These are phyloP conservation scores for Calonectria hongkongensis DNA, from an alignment of 2,329 filamentous ascomycete species.

Conservation along the genomic window DNA sequence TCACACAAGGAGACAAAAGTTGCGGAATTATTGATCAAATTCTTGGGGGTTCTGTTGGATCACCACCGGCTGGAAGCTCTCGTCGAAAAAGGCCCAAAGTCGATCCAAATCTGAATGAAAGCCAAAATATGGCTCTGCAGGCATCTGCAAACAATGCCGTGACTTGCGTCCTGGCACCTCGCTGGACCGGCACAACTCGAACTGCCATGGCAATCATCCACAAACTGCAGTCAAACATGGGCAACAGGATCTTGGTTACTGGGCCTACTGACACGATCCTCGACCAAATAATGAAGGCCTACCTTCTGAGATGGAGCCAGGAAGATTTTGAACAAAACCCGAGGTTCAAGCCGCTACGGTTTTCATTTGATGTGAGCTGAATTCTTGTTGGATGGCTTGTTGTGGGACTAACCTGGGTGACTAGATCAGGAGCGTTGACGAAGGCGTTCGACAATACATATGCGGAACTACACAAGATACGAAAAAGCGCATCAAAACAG, in stretches of 20 bases:
- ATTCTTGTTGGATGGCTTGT: neutral
- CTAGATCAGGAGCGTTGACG: slow-evolving; percentile 59
- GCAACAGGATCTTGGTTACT: slow-evolving; percentile 59
- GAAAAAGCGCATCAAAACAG: slow-evolving; percentile 59
- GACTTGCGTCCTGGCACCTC: slow-evolving; percentile 66
- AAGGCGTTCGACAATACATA: slow-evolving; percentile 59
- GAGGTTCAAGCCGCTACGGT: slow-evolving; percentile 23
- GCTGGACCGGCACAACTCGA: slow-evolving; percentile 66
- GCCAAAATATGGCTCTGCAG: slow-evolving; percentile 44
- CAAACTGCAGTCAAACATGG: slow-evolving; percentile 51
- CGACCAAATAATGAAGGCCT: slow-evolving; percentile 64
- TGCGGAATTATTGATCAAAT: slow-evolving; percentile 57
- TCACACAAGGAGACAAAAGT: slow-evolving; percentile 53
- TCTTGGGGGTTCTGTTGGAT: neutral
- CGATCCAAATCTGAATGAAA: slow-evolving; percentile 37
- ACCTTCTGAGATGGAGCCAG: slow-evolving; percentile 43
- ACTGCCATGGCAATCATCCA: slow-evolving; percentile 63
- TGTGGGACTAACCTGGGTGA: neutral
- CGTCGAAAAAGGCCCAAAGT: neutral
- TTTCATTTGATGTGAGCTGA: slow-evolving; percentile 44
- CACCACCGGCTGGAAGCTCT: neutral
- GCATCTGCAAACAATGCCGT: slow-evolving; percentile 56
- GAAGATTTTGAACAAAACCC: neutral
- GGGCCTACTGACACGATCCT: slow-evolving; percentile 68
- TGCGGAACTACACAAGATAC: slow-evolving; percentile 62